Evolutionary conservation across 331 rosid species (phyloP).

Genomic region (Malus hybrid): DNA sequence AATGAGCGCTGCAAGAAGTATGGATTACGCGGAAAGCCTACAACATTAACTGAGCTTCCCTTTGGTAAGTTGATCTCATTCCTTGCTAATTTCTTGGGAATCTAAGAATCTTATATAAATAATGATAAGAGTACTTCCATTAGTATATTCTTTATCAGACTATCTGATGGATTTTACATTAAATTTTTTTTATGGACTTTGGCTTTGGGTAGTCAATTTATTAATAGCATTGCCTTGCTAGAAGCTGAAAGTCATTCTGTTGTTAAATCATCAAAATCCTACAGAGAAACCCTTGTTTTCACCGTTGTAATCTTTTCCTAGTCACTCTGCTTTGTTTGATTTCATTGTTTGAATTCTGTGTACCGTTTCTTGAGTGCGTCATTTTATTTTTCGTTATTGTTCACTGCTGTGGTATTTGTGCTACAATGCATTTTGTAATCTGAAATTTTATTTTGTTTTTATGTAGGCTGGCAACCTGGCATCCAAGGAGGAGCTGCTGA

Average conservation of each 20-base stretch:
- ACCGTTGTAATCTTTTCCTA: not conserved
- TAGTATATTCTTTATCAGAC: not conserved
- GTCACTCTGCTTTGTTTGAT: not conserved
- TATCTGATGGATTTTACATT: not conserved
- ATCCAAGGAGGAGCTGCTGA: too few relatives aligned
- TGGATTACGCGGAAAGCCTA: conserved; percentile 81
- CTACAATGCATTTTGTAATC: too few relatives aligned
- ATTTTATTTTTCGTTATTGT: not conserved
- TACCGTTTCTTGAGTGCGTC: not conserved
- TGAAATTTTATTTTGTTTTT: too few relatives aligned
- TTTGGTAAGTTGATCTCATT: conserved; percentile 55
- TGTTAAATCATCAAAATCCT: not conserved
- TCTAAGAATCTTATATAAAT: not conserved
- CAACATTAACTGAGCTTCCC: conserved; percentile 84
- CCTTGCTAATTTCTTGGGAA: not conserved
- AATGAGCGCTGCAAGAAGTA: conserved; percentile 93
- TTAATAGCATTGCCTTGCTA: not conserved
- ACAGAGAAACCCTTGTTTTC: not conserved
- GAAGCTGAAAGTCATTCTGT: not conserved
- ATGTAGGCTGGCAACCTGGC: too few relatives aligned
- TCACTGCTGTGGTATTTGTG: not conserved
- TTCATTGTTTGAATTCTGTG: not conserved
- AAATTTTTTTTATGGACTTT: too few relatives aligned
- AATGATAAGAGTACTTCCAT: not conserved
- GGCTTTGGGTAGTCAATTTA: not conserved